A percentile compares a stretch with the other conserved stretches of the same genome.
Conservation (phyloP, 352 stramenopile genomes). For the Pythium myriotylum region DNA sequence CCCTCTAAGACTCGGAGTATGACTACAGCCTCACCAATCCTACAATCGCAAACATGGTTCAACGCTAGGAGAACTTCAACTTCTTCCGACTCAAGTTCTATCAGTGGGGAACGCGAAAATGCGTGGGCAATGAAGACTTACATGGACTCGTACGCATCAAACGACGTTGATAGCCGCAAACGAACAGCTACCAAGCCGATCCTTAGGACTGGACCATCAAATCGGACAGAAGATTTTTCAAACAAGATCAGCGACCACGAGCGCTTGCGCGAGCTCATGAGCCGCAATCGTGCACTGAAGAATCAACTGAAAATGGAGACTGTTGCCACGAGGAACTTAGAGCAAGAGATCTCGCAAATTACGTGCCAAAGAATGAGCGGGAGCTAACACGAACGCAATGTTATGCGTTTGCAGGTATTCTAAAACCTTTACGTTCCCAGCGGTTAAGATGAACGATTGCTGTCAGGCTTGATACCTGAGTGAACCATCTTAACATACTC, state of each 20-base stretch:
- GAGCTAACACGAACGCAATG: neutral
- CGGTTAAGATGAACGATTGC: neutral
- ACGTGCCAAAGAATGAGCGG: constrained; percentile 19
- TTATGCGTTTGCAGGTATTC: too few species aligned
- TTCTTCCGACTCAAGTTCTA: constrained; percentile 20
- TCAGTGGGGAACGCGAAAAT: constrained; percentile 14
- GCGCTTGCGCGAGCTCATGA: constrained; percentile 72
- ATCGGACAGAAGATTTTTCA: neutral
- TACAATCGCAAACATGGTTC: constrained; percentile 23
- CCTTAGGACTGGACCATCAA: neutral
- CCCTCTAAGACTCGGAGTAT: constrained; percentile 41
- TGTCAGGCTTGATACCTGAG: constrained; percentile 14
- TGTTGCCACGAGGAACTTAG: constrained; percentile 64
- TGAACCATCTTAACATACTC: constrained; percentile 70
- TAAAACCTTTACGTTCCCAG: too few species aligned
- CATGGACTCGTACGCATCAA: too few species aligned
- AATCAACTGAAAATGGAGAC: constrained; percentile 75
- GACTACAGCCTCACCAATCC: constrained; percentile 42
- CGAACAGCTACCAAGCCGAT: neutral
- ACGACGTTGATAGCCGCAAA: too few species aligned
- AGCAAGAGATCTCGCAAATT: constrained; percentile 74
- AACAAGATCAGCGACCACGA: constrained; percentile 54
- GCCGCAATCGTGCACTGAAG: constrained; percentile 75
- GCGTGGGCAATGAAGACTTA: too few species aligned
- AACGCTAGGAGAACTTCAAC: constrained; percentile 16